Base-by-base conservation (phyloP, 2,329 filamentous ascomycete genomes). In the Leptosphaerulina australis region DNA sequence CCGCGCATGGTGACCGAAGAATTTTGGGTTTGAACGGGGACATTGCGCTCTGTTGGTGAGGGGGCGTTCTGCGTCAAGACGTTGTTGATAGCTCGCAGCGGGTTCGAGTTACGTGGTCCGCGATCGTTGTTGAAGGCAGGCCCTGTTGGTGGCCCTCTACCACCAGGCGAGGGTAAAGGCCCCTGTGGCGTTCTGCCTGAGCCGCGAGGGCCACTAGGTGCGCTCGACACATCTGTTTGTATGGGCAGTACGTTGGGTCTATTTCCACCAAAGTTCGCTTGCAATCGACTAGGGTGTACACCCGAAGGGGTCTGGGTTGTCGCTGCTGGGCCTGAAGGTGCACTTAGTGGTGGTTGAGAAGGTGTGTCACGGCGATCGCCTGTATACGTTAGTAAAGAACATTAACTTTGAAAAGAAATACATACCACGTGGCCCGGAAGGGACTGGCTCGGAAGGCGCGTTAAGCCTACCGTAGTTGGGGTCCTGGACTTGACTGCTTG, bases 201-300 rank as follows among this genome's bases (percentile, higher is more conserved):
- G 25, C 62, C 59, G 11, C 71, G 69, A 20, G 71, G 71, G 14
- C 71, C 71, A 41, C 68, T 72, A 30, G 70, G 70, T 31, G 64
- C 62, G 26, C 59, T 59, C 3, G 67, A 60, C 33, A 71, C 50
- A 33, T 72, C 69, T 2, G 64, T 71, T 35, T 70, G 68, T 5
- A 71, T 52, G n/a, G 67, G 53, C 18, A 38, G 44, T 12, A 38
- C 37, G 9, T 30, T 48, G 5, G 50, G 29, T 22, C 50, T 24
- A 15, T 17, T 47, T 12, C 44, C 38, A 15, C 50, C 33, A 8
- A 53, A 47, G 14, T 46, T 45, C 14, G 38, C 74, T 30, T 75
- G 77, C 35, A 82, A 66, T 28, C 81, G 76, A 59, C 82, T 81
- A 9, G 81, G 81, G 61, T 83, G 81, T 35, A 84, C 76, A 24